These are phyloP conservation scores for Sclerotinia glacialis DNA, from an alignment of 2,329 filamentous ascomycete genomes.

Conservation along the genomic window DNA sequence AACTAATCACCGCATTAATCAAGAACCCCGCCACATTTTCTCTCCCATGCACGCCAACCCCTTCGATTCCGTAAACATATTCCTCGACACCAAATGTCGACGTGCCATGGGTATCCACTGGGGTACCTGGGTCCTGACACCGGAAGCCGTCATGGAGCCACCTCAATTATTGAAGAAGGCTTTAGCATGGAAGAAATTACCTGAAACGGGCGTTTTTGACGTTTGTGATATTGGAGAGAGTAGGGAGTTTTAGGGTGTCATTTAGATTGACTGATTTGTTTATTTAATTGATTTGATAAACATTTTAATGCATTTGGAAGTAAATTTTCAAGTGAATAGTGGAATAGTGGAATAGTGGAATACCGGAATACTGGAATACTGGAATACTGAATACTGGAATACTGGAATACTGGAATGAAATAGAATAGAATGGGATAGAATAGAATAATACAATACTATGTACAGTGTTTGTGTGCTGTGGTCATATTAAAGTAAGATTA, in stretches of 20 bases:
- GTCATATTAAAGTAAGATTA: not conserved
- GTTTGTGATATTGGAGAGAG: conserved; percentile 83
- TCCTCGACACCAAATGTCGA: conserved; percentile 75
- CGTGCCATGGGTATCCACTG: conserved; percentile 85
- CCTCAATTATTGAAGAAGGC: conserved; percentile 70
- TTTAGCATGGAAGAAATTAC: conserved; percentile 62
- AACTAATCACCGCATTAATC: not conserved
- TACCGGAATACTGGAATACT: not conserved
- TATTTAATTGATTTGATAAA: not conserved
- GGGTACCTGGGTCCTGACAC: conserved; percentile 63
- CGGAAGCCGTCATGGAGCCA: conserved; percentile 82
- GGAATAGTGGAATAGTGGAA: too few species aligned
- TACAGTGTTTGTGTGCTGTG: not conserved
- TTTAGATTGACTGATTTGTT: not conserved
- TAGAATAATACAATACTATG: too few species aligned
- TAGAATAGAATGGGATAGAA: not conserved
- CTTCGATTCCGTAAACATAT: conserved; percentile 85
- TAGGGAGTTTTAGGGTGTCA: conserved; percentile 59
- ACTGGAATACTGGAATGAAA: not conserved
- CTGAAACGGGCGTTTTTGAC: conserved; percentile 74
- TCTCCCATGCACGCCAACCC: conserved; percentile 83
- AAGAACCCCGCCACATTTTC: conserved; percentile 65
- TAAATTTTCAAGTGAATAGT: too few species aligned
- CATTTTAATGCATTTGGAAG: not conserved
- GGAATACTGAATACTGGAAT: not conserved